A percentile compares a stretch with the other conserved stretches of the same genome.
Conservation (phyloP, 768 basidiomycete species). For the Boletus edulis region DNA sequence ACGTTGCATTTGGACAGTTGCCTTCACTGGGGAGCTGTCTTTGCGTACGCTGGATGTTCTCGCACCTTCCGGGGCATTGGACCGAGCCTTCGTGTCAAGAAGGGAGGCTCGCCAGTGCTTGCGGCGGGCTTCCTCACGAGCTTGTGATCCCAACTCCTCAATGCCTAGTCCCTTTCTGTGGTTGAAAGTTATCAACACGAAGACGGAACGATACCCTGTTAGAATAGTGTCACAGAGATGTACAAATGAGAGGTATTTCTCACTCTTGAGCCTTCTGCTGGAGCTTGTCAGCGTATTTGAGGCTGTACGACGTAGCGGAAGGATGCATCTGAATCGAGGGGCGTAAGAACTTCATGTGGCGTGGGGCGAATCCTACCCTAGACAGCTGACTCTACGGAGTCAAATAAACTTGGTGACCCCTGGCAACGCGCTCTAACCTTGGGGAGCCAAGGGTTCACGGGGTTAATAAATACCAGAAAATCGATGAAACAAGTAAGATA, state of each 20-base stretch:
- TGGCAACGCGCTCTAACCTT: not conserved
- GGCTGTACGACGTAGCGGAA: slow-evolving; percentile 25
- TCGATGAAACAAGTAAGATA: not conserved
- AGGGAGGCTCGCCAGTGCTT: slow-evolving; percentile 23
- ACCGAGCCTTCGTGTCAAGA: slow-evolving; percentile 5
- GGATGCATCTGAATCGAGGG: slow-evolving; percentile 8
- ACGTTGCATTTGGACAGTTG: slow-evolving; percentile 22
- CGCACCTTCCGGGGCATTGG: slow-evolving; percentile 4
- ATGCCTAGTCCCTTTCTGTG: slow-evolving; percentile 45
- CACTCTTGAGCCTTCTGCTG: slow-evolving; percentile 63
- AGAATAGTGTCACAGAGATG: slow-evolving; percentile 12
- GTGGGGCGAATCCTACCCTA: too few relatives aligned
- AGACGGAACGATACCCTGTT: slow-evolving; percentile 10
- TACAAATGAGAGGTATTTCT: slow-evolving; percentile 27
- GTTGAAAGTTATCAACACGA: slow-evolving; percentile 4
- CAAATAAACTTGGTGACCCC: not conserved
- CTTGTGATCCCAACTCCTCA: slow-evolving; percentile 31
- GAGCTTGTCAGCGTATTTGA: slow-evolving; percentile 71
- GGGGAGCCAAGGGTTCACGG: not conserved
- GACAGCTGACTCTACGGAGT: too few relatives aligned
- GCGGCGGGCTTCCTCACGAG: slow-evolving; percentile 31
- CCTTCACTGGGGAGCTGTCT: slow-evolving; percentile 70
- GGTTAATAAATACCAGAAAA: not conserved
- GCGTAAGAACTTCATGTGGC: not conserved
- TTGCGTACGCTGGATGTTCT: slow-evolving; percentile 36